Base-by-base conservation (phyloP, 106 monocot genomes). In the Phalaenopsis equestris region DNA sequence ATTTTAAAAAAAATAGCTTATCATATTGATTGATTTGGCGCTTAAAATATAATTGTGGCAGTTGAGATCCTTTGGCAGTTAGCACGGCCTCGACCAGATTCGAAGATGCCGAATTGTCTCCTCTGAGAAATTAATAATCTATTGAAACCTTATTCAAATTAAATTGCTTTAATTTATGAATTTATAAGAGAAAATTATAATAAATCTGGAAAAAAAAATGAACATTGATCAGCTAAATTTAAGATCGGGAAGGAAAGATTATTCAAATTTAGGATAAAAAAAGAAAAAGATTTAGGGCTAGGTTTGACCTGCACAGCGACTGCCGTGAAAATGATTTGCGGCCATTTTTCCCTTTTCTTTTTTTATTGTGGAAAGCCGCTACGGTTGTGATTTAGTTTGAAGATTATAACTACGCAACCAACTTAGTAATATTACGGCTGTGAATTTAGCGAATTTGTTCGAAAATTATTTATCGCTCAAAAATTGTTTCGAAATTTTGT, bases 61-160 rank as follows among this genome's bases (percentile, higher is more conserved):
- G 68, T 75, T 75, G 75, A 75, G n/a, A 75, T 75, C 48, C 75
- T 23, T 75, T 75, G 47, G 75, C 75, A 23, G 21, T 75, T 75
- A 21, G 47, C 75, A 47, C 47, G 47, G 47, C 45, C 47, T 48
- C 7, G 21, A 12, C 48, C 17, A 47, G 75, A 75, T 47, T 21
- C 75, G 4, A 41, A 16, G 49, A 23, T 76, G 76, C 76, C 76
- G 76, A 39, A 4, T 76, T 76, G 76, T 76, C 76, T 49, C 49
- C 10, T 49, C 10, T 49, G 4, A 2, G 42, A 74, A 76, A 49
- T n/a, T 6, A 76, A 76, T 42, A 49, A 46, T 76, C 42, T 24
- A 49, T 4, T 14, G 48, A 49, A 76, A 76, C 15, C 46, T 49
- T 23, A 7, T 12, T 74, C 76, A 23, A 24, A 16, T 37, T 70